Conservation (phyloP, 768 basidiomycete genomes). For the Lactifluus echinatus region DNA sequence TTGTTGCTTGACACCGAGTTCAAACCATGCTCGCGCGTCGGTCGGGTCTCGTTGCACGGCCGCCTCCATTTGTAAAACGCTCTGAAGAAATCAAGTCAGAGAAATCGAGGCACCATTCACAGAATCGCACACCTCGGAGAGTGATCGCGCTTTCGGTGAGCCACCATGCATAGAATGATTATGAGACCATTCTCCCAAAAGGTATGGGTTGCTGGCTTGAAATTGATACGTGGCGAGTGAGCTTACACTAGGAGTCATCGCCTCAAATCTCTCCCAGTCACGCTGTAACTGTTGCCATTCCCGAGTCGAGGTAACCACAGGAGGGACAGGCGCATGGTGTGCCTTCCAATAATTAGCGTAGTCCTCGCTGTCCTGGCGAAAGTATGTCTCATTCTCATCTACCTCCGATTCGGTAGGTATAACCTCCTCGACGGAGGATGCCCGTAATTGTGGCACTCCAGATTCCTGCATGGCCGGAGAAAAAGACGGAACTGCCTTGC, state of each 20-base stretch:
- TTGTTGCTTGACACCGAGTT: slow-evolving; percentile 93
- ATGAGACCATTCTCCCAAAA: slow-evolving; percentile 51
- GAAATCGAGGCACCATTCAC: background rate
- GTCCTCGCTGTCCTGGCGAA: slow-evolving; percentile 62
- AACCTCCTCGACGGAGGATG: background rate
- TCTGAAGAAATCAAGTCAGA: slow-evolving; percentile 38
- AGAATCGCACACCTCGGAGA: slow-evolving; percentile 34
- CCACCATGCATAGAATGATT: slow-evolving; percentile 30
- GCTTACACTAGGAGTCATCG: slow-evolving; percentile 55
- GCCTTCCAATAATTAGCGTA: slow-evolving; percentile 53
- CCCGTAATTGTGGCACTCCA: background rate
- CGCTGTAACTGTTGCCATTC: slow-evolving; percentile 64
- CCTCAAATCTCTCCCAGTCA: slow-evolving; percentile 80
- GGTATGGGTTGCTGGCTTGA: slow-evolving; percentile 70
- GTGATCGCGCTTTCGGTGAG: slow-evolving; percentile 19
- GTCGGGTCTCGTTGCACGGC: slow-evolving; percentile 69
- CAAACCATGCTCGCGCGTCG: slow-evolving; percentile 75
- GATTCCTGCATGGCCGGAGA: background rate
- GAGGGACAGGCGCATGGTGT: slow-evolving; percentile 23
- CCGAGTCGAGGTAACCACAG: background rate
- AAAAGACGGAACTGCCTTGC: slow-evolving; percentile 31
- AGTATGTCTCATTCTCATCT: slow-evolving; percentile 58
- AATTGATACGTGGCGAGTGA: slow-evolving; percentile 57
- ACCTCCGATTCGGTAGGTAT: slow-evolving; percentile 4
- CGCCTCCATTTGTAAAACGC: slow-evolving; percentile 83